A percentile compares a stretch with the other conserved stretches of the same genome.
Evolutionary conservation across 495 filamentous ascomycete species (phyloP).

Genomic region (Penicillium taxi): DNA sequence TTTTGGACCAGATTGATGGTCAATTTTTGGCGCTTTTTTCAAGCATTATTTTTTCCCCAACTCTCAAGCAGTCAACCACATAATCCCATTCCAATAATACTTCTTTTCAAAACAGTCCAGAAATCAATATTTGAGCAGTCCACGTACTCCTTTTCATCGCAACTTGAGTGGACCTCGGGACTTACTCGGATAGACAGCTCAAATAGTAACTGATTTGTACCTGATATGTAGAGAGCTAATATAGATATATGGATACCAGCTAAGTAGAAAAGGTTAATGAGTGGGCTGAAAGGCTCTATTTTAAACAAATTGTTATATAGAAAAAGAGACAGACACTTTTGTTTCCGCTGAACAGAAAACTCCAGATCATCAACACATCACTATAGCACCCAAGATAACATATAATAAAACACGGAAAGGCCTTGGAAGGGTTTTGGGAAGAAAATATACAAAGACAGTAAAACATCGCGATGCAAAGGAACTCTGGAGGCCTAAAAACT

Average conservation of each 20-base stretch:
- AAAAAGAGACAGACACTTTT: slow-evolving; percentile 31
- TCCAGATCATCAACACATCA: slow-evolving; percentile 37
- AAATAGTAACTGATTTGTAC: no score
- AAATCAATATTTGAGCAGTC: no score
- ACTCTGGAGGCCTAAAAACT: slow-evolving; percentile 17
- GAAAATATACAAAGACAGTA: slow-evolving; percentile 1
- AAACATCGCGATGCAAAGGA: slow-evolving; percentile 4
- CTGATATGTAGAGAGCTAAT: no score
- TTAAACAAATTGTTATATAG: slow-evolving; percentile 26
- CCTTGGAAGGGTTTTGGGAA: slow-evolving; percentile 7
- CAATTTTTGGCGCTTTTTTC: neutral
- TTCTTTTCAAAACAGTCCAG: neutral
- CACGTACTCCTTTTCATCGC: no score
- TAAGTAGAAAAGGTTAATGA: neutral
- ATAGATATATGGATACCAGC: no score
- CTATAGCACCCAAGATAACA: slow-evolving; percentile 12
- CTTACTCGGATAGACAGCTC: no score
- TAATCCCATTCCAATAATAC: neutral
- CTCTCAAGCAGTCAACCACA: neutral
- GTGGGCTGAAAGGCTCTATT: slow-evolving; percentile 17
- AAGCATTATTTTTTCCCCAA: no score
- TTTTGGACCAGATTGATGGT: slow-evolving; percentile 8
- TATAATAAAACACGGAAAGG: slow-evolving; percentile 4
- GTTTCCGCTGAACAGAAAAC: slow-evolving; percentile 37
- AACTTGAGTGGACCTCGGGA: no score